Evolutionary conservation across 352 stramenopile genomes (phyloP), one percentile per base, ranked within the genome.

Genomic region (Phytophthora idaei): DNA sequence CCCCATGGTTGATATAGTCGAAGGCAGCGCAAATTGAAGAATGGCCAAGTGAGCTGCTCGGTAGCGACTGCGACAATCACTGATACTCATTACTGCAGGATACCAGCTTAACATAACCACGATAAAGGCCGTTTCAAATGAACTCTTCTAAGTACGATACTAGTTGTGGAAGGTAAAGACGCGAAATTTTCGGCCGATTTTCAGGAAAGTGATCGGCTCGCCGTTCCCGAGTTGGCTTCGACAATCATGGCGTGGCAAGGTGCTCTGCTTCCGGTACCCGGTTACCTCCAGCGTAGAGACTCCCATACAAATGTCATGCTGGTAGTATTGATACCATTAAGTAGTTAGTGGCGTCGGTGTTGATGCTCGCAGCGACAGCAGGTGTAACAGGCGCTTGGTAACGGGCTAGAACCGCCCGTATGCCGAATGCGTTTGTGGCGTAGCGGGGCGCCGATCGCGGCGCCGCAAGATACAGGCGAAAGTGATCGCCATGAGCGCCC

Each of bases 401-500:
- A 50, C 17, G n/a, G 12, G 8, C 15, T 71, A 76, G 34, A 76
- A 73, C 3, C 61, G 70, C 31, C 54, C 63, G 42, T 78, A 74
- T 48, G 54, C 56, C 12, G 46, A 54, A 1, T 69, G 46, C 10
- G 45, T 61, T 52, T 52, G 44, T 57, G 39, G 44, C 3, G 62
- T 25, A 47, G 42, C 48, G 36, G 51, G 44, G 21, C 53, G 54
- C 5, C 53, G 57, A 10, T 62, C 52, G n/a, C 59, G 57, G 48
- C 37, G 71, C 31, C 78, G 81, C 61, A 90, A 57, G 49, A 77
- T 73, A 56, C 78, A 90, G 15, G 77, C 68, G 34, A 88, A 85
- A 10, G 63, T 61, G 50, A 88, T 60, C 28, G 87, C 64, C 57
- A 88, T 74, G 25, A 88, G 59, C 6, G 77, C 61, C 2, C 75